Evolutionary conservation across 129 eudicot genomes (phyloP).

Genomic region (sunflower (Helianthus annuus)): DNA sequence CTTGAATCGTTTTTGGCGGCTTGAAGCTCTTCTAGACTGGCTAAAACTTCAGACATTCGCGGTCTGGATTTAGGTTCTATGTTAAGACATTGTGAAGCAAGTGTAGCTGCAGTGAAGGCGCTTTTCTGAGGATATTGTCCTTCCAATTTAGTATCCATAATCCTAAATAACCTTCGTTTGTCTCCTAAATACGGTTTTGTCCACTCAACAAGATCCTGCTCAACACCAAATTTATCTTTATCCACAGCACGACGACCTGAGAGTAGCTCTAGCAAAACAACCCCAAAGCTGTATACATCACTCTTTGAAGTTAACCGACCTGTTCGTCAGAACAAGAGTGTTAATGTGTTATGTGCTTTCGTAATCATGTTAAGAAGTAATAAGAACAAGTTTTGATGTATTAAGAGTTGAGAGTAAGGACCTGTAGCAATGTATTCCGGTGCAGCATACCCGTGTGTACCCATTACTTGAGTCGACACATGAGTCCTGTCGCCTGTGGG

Average conservation of each 20-base stretch:
- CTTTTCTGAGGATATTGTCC: slow-evolving; percentile 92
- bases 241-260: slow-evolving; percentile 92
- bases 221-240: slow-evolving; percentile 55
- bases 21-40: slow-evolving; percentile 62
- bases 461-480: slow-evolving; percentile 95
- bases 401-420: slow-evolving; percentile 21
- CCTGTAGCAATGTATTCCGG: slow-evolving; percentile 98
- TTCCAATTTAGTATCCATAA: slow-evolving; percentile 82
- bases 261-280: slow-evolving; percentile 75
- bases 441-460: slow-evolving; percentile 95
- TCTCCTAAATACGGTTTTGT: slow-evolving; percentile 86
- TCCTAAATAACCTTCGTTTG: slow-evolving; percentile 69
- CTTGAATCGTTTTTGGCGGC: slow-evolving; percentile 39
- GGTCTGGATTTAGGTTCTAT: slow-evolving; percentile 73
- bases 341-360: neutral
- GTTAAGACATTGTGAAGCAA: slow-evolving; percentile 71
- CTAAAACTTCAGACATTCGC: slow-evolving; percentile 64
- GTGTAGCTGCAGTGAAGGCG: slow-evolving; percentile 59
- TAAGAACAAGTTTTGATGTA: neutral
- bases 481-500: slow-evolving; percentile 92
- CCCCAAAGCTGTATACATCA: slow-evolving; percentile 95
- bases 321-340: slow-evolving; percentile 27
- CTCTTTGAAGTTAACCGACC: slow-evolving; percentile 82
- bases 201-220: slow-evolving; percentile 92
- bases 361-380: neutral